Base-by-base conservation (phyloP, 495 filamentous ascomycete species). In the Aspergillus ellipticus region DNA sequence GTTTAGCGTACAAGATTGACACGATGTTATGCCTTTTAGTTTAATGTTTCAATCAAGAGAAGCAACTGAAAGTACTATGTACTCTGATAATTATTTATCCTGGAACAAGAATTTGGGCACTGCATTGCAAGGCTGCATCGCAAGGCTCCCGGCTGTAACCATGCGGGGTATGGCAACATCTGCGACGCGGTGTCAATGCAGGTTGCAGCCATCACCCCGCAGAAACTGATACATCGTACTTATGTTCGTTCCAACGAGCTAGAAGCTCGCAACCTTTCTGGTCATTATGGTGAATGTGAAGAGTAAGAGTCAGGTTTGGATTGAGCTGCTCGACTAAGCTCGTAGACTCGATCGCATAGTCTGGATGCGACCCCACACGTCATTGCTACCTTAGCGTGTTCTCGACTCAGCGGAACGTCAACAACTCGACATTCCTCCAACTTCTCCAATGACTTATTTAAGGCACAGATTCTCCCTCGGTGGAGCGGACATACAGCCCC, bases 321-420 rank as follows among this genome's bases (percentile, higher is more conserved):
- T n/a, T n/a, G n/a, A n/a, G n/a, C n/a, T n/a, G n/a, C n/a, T n/a
- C n/a, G n/a, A n/a, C n/a, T n/a, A n/a, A 42, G 2, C 10, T 42
- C 6, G 41, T 8, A 28, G 43, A 47, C 8, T 3, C 13, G 43
- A 24, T 47, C 21, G 21, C 21, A 45, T 45, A 20, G 16, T 50
- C 46, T 9, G 2, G 41, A 52, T 22, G 20, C 41, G 16, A 48
- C 43, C 51, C 56, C 47, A 59, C 56, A 59, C 56, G 55, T 57
- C 49, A 52, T 52, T 19, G 49, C 42, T 41, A 33, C 46, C 3
- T 49, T 49, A 55, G 53, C 53, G 55, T 49, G 55, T 53, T 24
- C 35, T 29, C 49, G 31, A 48, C n/a, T 53, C 33, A 41, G 9
- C 35, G 53, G 24, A 49, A 49, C 43, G 15, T 11, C 54, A 51